Evolutionary conservation across 2,329 filamentous ascomycete genomes (phyloP).

Genomic region (Hypoxylon sp.): DNA sequence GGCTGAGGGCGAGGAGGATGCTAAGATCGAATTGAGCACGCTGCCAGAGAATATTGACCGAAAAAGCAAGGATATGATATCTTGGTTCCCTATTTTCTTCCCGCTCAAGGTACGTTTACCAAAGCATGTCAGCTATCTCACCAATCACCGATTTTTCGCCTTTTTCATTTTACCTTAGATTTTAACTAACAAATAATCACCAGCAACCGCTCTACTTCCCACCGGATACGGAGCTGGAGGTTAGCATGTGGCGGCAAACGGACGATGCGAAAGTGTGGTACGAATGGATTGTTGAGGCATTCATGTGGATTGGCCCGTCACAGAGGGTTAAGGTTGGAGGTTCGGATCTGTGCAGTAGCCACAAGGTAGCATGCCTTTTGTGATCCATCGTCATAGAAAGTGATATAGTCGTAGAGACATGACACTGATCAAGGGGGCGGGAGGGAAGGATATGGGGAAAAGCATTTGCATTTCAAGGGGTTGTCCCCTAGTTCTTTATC

Average conservation of each 20-base stretch:
- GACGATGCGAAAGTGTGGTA: slow-evolving; percentile 98
- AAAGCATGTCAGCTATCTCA: neutral
- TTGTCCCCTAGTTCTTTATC: slow-evolving; percentile 19
- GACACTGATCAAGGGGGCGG: neutral
- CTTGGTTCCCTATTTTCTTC: slow-evolving; percentile 99
- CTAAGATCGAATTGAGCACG: slow-evolving; percentile 87
- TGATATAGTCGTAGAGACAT: neutral
- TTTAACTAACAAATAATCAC: slow-evolving; percentile 11
- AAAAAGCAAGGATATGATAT: slow-evolving; percentile 98
- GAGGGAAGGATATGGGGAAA: slow-evolving; percentile 21
- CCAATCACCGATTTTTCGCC: neutral
- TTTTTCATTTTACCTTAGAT: slow-evolving; percentile 8
- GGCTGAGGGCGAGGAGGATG: slow-evolving; percentile 53
- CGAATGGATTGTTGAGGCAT: slow-evolving; percentile 95
- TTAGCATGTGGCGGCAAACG: slow-evolving; percentile 96
- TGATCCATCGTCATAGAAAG: slow-evolving; percentile 53
- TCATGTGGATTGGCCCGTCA: slow-evolving; percentile 72
- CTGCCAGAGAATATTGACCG: slow-evolving; percentile 91
- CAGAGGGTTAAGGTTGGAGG: slow-evolving; percentile 75
- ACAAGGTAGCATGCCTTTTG: slow-evolving; percentile 80
- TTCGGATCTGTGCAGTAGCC: slow-evolving; percentile 77
- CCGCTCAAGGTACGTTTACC: slow-evolving; percentile 83
- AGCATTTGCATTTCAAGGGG: slow-evolving; percentile 41
- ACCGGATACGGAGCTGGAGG: slow-evolving; percentile 84
- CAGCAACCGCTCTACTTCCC: slow-evolving; percentile 89